phyloP scores from a whole-genome alignment of 2,329 filamentous ascomycete genomes.

The Mycocentrospora acerina region DNA sequence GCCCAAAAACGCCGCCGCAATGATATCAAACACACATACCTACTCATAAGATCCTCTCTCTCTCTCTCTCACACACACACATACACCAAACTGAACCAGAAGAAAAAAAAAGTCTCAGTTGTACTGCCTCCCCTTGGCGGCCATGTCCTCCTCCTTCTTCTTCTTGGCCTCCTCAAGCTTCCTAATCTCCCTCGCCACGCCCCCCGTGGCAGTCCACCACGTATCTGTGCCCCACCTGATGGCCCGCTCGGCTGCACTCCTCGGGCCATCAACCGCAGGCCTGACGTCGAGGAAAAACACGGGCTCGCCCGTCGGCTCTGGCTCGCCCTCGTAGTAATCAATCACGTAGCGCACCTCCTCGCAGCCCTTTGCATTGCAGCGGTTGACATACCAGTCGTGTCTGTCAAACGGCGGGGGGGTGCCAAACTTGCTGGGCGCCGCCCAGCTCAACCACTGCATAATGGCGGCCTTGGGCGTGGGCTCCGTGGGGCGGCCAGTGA shows the following conservation, averaged over 20 bases:
- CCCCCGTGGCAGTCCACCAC: conserved; percentile 88
- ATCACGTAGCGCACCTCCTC: conserved; percentile 92
- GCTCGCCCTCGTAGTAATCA: conserved; percentile 87
- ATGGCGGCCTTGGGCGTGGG: conserved; percentile 89
- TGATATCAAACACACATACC: conserved; percentile 1
- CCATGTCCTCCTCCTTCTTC: conserved; percentile 28
- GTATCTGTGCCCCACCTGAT: conserved; percentile 90
- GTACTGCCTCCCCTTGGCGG: conserved; percentile 25
- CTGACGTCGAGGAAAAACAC: conserved; percentile 96
- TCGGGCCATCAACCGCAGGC: conserved; percentile 80
- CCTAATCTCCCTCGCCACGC: conserved; percentile 56
- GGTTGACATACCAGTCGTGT: conserved; percentile 93
- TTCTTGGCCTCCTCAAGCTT: conserved; percentile 34
- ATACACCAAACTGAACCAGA: too few species aligned
- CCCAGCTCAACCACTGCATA: conserved; percentile 73
- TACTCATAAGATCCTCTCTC: too few species aligned
- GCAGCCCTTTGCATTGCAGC: conserved; percentile 65
- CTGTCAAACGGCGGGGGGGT: conserved; percentile 89
- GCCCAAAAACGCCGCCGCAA: conserved; percentile 11
- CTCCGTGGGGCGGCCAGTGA: conserved; percentile 86
- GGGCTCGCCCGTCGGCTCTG: conserved; percentile 82
- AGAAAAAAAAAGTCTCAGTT: conserved; percentile 13
- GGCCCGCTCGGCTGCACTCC: conserved; percentile 75
- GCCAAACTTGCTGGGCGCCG: conserved; percentile 77
- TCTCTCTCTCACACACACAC: not conserved